These are phyloP conservation scores for Fusarium sp. DNA, from an alignment of 2,329 filamentous ascomycete genomes.

Conservation along the genomic window DNA sequence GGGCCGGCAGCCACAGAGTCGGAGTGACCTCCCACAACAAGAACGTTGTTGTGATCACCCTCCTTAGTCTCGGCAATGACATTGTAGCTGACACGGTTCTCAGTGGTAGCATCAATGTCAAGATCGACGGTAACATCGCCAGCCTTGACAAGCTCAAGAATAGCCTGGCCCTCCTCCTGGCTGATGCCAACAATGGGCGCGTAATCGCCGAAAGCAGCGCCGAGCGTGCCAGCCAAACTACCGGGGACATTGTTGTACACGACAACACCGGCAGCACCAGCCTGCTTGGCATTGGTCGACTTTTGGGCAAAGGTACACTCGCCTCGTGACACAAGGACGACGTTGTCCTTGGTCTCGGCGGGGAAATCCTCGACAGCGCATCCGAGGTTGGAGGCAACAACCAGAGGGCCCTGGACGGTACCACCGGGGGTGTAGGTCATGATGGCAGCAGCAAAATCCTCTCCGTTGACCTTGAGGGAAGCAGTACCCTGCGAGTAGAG, in stretches of 20 bases:
- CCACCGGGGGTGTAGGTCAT: constrained; percentile 62
- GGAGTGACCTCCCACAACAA: constrained; percentile 57
- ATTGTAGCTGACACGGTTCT: constrained; percentile 58
- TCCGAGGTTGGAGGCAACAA: constrained; percentile 60
- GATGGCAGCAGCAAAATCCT: constrained; percentile 40
- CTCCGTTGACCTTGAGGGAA: constrained; percentile 45
- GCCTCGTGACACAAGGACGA: constrained; percentile 68
- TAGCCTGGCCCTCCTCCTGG: constrained; percentile 53
- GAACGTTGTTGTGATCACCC: constrained; percentile 58
- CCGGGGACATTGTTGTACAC: constrained; percentile 70
- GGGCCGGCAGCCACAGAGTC: constrained; percentile 59
- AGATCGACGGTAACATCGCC: constrained; percentile 48
- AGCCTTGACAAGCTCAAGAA: constrained; percentile 44
- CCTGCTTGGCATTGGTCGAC: constrained; percentile 61
- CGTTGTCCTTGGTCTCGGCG: constrained; percentile 58
- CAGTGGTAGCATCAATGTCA: constrained; percentile 58
- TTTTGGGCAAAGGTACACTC: constrained; percentile 66
- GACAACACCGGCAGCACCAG: constrained; percentile 64
- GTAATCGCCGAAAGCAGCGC: constrained; percentile 55
- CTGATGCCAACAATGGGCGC: constrained; percentile 62
- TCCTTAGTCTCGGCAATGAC: constrained; percentile 59
- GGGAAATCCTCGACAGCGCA: constrained; percentile 64
- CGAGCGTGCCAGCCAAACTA: constrained; percentile 61
- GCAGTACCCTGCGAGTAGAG: constrained; percentile 47
- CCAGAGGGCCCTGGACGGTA: constrained; percentile 51